Conservation (phyloP, 1,284 basidiomycete species). For the Leccinum pachyderme region DNA sequence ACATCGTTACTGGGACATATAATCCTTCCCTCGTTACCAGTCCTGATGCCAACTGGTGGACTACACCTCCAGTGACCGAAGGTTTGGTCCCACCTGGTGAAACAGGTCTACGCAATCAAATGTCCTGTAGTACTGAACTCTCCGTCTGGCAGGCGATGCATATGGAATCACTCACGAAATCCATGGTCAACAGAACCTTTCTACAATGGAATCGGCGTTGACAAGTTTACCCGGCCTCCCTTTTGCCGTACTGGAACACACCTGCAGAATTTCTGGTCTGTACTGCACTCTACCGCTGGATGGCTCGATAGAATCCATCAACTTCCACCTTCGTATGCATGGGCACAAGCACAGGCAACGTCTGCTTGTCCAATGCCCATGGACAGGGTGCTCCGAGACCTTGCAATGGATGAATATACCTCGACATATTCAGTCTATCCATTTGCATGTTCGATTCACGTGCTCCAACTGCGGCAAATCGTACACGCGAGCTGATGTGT, state of each 20-base stretch:
- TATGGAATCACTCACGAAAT: not conserved
- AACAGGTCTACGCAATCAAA: not conserved
- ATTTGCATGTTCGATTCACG: conserved; percentile 10
- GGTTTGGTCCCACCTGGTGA: not conserved
- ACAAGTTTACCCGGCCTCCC: not conserved
- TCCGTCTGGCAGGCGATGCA: not conserved
- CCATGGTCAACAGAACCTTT: not conserved
- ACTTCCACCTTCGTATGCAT: conserved; percentile 6
- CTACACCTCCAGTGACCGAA: not conserved
- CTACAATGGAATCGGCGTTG: not conserved
- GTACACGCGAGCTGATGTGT: conserved; percentile 1
- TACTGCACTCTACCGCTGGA: conserved; percentile 9
- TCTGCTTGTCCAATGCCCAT: conserved; percentile 12
- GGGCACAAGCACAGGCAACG: conserved; percentile 9
- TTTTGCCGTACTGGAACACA: not conserved
- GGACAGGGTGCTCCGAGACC: conserved; percentile 7
- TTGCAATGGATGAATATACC: conserved; percentile 14
- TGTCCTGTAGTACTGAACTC: not conserved
- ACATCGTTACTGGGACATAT: not conserved
- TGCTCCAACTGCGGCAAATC: conserved; percentile 13
- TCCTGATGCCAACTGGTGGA: not conserved
- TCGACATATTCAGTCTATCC: conserved; percentile 17
- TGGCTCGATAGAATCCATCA: conserved; percentile 8
- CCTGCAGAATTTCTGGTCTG: conserved; percentile 2
- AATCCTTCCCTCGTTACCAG: not conserved